Evolutionary conservation across 345 rosid species (phyloP).

Genomic region (Murraya paniculata): DNA sequence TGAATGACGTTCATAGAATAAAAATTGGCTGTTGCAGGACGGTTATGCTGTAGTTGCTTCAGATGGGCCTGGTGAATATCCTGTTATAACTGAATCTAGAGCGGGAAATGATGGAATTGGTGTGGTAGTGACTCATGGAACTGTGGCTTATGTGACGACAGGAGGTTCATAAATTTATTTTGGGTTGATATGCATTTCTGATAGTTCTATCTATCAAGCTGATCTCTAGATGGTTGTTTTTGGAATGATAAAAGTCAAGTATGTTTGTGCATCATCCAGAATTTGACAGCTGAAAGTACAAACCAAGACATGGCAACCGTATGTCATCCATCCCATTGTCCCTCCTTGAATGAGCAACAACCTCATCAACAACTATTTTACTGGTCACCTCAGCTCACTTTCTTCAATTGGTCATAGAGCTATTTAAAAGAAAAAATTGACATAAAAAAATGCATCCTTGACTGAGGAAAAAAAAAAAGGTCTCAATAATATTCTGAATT

Average conservation of each 20-base stretch:
- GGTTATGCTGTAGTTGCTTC: constrained; percentile 94
- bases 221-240: neutral
- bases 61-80: constrained; percentile 93
- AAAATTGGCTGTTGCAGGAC: constrained; percentile 51
- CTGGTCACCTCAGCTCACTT: neutral
- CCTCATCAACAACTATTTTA: neutral
- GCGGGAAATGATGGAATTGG: constrained; percentile 95
- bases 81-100: constrained; percentile 83
- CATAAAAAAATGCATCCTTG: neutral
- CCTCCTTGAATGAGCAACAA: neutral
- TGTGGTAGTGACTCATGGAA: constrained; percentile 76
- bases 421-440: neutral
- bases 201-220: neutral
- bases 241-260: neutral
- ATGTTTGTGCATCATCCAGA: neutral
- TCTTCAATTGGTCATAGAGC: neutral
- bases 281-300: neutral
- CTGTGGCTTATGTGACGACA: constrained; percentile 96
- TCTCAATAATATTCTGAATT: neutral
- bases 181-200: neutral
- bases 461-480: neutral
- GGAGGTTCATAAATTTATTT: constrained; percentile 56
- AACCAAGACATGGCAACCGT: neutral
- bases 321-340: neutral
- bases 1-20: neutral